Conservation (phyloP, 768 basidiomycete genomes). For the Naganishia friedmannii region DNA sequence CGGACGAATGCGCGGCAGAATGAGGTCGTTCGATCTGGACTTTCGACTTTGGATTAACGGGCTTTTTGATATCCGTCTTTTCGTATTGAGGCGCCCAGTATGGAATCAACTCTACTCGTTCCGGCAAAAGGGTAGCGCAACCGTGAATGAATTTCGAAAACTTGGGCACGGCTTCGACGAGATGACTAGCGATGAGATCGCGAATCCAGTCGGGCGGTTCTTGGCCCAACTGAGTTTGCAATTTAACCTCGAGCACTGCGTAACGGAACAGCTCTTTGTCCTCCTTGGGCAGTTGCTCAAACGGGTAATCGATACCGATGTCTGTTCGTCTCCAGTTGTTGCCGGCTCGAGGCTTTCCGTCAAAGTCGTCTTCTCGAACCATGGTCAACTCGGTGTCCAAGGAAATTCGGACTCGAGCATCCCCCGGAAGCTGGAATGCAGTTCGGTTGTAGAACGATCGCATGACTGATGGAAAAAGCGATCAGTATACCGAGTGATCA, state of each 20-base stretch:
- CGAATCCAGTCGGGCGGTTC: conserved; percentile 94
- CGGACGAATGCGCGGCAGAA: conserved; percentile 44
- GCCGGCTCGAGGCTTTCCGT: conserved; percentile 69
- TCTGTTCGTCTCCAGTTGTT: conserved; percentile 93
- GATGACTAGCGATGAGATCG: conserved; percentile 89
- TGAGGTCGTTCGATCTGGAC: conserved; percentile 63
- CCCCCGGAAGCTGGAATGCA: conserved; percentile 96
- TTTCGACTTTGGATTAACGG: conserved; percentile 70
- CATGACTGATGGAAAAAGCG: conserved; percentile 63
- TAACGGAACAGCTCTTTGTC: conserved; percentile 97
- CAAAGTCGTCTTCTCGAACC: conserved; percentile 96
- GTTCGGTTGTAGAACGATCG: conserved; percentile 98
- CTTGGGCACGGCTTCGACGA: conserved; percentile 97
- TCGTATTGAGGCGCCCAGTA: conserved; percentile 99
- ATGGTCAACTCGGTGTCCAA: conserved; percentile 94
- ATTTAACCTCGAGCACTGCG: conserved; percentile 93
- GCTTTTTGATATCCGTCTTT: conserved; percentile 81
- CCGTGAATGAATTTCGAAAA: conserved; percentile 96
- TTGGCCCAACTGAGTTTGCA: conserved; percentile 93
- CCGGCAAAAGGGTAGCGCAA: conserved; percentile 85
- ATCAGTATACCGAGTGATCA: background rate
- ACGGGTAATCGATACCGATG: conserved; percentile 87
- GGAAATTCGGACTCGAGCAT: conserved; percentile 97
- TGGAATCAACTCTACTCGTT: conserved; percentile 90
- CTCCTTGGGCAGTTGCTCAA: conserved; percentile 66